Evolutionary conservation across 805 yeast species (phyloP).

Genomic region (Candida michaelii): DNA sequence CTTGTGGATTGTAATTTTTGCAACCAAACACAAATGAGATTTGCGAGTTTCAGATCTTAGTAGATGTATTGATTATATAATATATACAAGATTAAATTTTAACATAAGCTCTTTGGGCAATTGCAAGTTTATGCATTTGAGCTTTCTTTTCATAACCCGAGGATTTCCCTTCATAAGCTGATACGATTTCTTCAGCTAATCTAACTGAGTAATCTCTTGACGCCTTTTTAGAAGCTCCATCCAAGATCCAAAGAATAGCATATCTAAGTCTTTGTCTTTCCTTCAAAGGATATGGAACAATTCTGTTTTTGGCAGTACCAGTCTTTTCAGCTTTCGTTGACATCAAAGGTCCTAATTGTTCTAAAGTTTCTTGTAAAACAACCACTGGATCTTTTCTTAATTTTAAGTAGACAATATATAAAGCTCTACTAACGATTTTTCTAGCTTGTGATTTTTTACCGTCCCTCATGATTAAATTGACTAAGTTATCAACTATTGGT

Average conservation of each 20-base stretch:
- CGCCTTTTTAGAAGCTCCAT: conserved; percentile 75
- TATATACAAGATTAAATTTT: conserved; percentile 25
- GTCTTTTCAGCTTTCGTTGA: conserved; percentile 74
- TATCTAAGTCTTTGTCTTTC: conserved; percentile 80
- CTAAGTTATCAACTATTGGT: conserved; percentile 72
- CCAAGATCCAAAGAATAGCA: conserved; percentile 90
- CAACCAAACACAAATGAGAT: conserved; percentile 6
- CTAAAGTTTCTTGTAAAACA: conserved; percentile 70
- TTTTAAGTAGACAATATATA: conserved; percentile 74
- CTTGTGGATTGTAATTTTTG: conserved; percentile 5
- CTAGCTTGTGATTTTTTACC: conserved; percentile 86
- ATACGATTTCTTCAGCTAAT: conserved; percentile 82
- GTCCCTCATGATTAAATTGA: conserved; percentile 87
- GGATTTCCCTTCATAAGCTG: conserved; percentile 75
- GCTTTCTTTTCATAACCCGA: conserved; percentile 82
- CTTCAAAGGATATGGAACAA: conserved; percentile 80
- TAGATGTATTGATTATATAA: conserved; percentile 10
- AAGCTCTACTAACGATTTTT: conserved; percentile 68
- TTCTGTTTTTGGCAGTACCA: conserved; percentile 79
- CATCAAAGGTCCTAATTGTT: conserved; percentile 81
- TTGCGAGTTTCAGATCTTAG: conserved; percentile 6
- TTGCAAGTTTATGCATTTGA: conserved; percentile 81
- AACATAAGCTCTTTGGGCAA: conserved; percentile 82
- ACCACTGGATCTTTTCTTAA: conserved; percentile 78
- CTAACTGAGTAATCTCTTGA: conserved; percentile 83